Percentiles rank a stretch among this genome's conserved stretches.
Evolutionary conservation across 2,329 filamentous ascomycete genomes (phyloP).

Genomic region (Paecilomyces sp.): DNA sequence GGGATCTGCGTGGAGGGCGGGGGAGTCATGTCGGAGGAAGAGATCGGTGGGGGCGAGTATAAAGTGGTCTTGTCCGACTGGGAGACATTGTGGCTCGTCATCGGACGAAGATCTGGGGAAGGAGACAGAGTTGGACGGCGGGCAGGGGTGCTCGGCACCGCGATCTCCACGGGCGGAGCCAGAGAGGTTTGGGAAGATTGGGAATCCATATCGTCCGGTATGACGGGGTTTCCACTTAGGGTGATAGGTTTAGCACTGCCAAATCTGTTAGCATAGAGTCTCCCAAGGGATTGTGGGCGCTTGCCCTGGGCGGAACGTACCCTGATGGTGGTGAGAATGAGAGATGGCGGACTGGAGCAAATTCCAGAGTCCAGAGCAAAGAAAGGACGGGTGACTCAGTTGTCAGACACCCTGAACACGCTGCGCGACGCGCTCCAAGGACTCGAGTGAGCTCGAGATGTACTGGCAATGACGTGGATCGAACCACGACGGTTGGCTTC

Average conservation of each 20-base stretch:
- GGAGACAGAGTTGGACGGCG: conserved; percentile 25
- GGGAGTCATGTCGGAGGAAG: conserved; percentile 51
- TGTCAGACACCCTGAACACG: background rate
- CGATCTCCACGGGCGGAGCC: conserved; percentile 31
- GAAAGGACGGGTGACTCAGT: background rate
- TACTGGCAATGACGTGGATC: background rate
- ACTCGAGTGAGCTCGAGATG: background rate
- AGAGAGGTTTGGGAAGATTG: conserved; percentile 21
- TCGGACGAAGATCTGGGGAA: conserved; percentile 26
- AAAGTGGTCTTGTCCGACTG: conserved; percentile 24
- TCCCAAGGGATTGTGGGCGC: background rate
- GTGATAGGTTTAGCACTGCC: background rate
- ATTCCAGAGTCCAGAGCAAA: background rate
- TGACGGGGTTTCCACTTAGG: conserved; percentile 9
- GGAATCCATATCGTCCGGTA: conserved; percentile 24
- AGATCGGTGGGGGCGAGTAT: conserved; percentile 38
- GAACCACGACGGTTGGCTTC: background rate
- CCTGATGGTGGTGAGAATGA: background rate
- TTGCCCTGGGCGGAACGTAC: background rate
- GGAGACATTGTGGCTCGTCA: conserved; percentile 23
- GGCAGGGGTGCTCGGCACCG: conserved; percentile 27
- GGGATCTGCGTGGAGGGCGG: conserved; percentile 56
- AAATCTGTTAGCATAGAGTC: background rate
- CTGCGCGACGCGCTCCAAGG: background rate
- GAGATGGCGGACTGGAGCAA: background rate